Evolutionary conservation across 108 stramenopile species (phyloP).

Genomic region (Conticribra weissflogii): DNA sequence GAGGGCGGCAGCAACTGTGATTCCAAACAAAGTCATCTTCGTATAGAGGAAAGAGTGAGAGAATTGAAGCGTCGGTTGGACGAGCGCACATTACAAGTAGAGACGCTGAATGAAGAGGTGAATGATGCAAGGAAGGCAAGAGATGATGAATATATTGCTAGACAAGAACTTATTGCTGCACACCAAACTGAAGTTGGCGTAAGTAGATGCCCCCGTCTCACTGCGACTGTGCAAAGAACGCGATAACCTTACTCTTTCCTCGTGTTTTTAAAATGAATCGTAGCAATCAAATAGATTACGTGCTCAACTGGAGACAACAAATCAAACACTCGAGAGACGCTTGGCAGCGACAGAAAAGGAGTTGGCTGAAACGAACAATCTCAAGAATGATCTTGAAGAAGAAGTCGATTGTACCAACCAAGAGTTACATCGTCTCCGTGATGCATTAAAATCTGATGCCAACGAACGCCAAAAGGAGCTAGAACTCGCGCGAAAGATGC

Average conservation of each 20-base stretch:
- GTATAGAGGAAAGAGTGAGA: constrained; percentile 14
- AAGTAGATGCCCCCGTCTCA: constrained; percentile 1
- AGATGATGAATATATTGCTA: constrained; percentile 20
- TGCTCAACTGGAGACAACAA: constrained; percentile 16
- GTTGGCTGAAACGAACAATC: constrained; percentile 3
- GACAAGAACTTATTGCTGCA: constrained; percentile 20
- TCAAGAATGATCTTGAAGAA: constrained; percentile 19
- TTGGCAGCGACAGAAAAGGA: constrained; percentile 12
- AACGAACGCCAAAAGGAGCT: constrained; percentile 11
- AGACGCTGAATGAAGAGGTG: constrained; percentile 19
- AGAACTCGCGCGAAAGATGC: constrained; percentile 1
- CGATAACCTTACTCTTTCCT: too few relatives aligned
- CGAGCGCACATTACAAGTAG: constrained; percentile 17
- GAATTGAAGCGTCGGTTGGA: constrained; percentile 29
- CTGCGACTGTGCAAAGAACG: background rate
- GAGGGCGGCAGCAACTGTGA: background rate
- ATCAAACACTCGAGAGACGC: constrained; percentile 21
- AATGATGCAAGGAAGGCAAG: constrained; percentile 27
- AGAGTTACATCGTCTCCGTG: constrained; percentile 15
- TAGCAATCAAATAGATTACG: constrained; percentile 13
- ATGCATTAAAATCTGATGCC: background rate
- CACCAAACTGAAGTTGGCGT: constrained; percentile 26
- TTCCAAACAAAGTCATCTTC: background rate
- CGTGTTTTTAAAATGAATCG: too few relatives aligned
- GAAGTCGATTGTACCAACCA: background rate